Conservation (phyloP, 345 rosid genomes). For the Luvunga scandens region DNA sequence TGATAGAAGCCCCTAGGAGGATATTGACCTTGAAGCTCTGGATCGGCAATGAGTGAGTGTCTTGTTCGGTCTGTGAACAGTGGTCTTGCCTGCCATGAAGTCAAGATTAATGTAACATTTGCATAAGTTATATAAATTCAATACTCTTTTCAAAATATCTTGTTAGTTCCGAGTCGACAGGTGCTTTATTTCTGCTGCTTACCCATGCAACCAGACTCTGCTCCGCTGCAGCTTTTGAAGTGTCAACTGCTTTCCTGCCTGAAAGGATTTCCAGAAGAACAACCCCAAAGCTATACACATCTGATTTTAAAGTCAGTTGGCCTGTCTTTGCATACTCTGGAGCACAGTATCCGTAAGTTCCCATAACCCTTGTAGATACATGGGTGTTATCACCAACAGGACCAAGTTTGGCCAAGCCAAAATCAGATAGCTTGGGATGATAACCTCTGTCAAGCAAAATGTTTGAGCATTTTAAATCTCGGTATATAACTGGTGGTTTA, state of each 20-base stretch:
- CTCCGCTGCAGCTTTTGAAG: slow-evolving; percentile 60
- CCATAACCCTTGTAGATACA: slow-evolving; percentile 94
- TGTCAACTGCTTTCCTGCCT: slow-evolving; percentile 83
- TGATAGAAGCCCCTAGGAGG: slow-evolving; percentile 82
- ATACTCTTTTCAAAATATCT: not conserved
- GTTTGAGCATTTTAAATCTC: slow-evolving; percentile 85
- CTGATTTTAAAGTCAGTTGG: slow-evolving; percentile 80
- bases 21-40: slow-evolving; percentile 73
- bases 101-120: not conserved
- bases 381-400: slow-evolving; percentile 90
- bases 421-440: slow-evolving; percentile 86
- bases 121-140: not conserved
- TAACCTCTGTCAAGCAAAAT: slow-evolving; percentile 72
- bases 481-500: slow-evolving; percentile 79
- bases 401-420: slow-evolving; percentile 89
- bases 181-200: slow-evolving; percentile 19
- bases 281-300: slow-evolving; percentile 83
- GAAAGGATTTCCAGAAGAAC: slow-evolving; percentile 90
- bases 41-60: slow-evolving; percentile 85
- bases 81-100: slow-evolving; percentile 69
- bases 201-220: slow-evolving; percentile 93
- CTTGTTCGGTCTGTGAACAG: slow-evolving; percentile 74
- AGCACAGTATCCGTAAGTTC: slow-evolving; percentile 90
- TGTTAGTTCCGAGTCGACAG: not conserved
- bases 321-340: slow-evolving; percentile 98